phyloP scores from a whole-genome alignment of 345 rosid species.

The Gossypium stocksii region DNA sequence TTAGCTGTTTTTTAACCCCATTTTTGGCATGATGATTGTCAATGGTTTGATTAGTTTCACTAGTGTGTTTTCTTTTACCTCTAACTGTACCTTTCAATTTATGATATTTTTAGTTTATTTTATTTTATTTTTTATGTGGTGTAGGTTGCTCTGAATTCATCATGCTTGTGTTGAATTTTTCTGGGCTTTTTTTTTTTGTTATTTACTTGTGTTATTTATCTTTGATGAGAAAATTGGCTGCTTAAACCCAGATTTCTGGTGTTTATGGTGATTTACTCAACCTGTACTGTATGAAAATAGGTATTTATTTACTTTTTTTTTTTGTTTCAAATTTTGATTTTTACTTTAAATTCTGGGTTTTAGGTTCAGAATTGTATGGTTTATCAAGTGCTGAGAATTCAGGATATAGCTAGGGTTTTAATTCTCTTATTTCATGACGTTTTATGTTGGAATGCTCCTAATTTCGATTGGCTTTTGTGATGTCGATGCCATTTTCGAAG shows the following conservation, averaged over 20 bases:
- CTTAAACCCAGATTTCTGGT: background rate
- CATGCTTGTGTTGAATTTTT: slow-evolving; percentile 16
- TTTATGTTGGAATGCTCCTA: slow-evolving; percentile 15
- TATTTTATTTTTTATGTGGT: slow-evolving; percentile 19
- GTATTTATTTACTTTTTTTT: background rate
- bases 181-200: slow-evolving; percentile 5
- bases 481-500: slow-evolving; percentile 22
- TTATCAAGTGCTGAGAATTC: background rate
- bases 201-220: slow-evolving; percentile 1
- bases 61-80: slow-evolving; percentile 14
- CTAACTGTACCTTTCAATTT: slow-evolving; percentile 23
- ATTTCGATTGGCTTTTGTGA: slow-evolving; percentile 12
- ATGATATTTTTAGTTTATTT: slow-evolving; percentile 14
- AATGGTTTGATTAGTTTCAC: background rate
- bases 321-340: background rate
- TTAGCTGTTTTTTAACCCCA: slow-evolving; percentile 27
- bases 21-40: slow-evolving; percentile 8
- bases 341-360: background rate
- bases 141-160: slow-evolving; percentile 15
- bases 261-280: slow-evolving; percentile 8
- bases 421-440: background rate
- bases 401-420: background rate
- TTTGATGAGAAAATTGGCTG: background rate
- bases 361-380: background rate
- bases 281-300: background rate